Percentiles rank a stretch among this genome's conserved stretches.
Conservation (phyloP, 306 rosid species). For the Boehmeria nivea region DNA sequence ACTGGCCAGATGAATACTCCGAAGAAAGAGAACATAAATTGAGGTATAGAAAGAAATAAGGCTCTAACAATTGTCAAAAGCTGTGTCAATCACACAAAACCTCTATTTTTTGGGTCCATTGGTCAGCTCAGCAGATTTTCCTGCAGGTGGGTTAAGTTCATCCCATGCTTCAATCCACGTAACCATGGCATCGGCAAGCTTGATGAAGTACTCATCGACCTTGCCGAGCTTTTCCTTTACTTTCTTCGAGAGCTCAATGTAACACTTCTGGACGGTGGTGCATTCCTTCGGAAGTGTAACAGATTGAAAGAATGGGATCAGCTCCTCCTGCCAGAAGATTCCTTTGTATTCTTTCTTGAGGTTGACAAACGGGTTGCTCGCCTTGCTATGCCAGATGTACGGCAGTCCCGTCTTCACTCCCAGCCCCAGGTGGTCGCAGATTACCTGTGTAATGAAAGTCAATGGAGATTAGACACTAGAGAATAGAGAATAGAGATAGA, state of each 20-base stretch:
- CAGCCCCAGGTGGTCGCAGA: conserved; percentile 69
- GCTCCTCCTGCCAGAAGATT: conserved; percentile 80
- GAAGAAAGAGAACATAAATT: conserved; percentile 19
- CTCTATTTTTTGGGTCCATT: conserved; percentile 30
- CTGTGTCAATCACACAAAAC: conserved; percentile 10
- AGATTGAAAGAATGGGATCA: conserved; percentile 75
- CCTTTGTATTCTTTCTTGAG: conserved; percentile 86
- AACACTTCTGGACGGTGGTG: conserved; percentile 64
- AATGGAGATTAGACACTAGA: too few relatives aligned
- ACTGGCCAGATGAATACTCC: conserved; percentile 26
- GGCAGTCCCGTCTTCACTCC: conserved; percentile 92
- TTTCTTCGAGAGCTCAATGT: conserved; percentile 71
- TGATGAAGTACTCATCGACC: conserved; percentile 65
- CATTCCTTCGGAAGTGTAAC: conserved; percentile 63
- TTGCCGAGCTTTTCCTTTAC: conserved; percentile 68
- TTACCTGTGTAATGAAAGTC: conserved; percentile 33
- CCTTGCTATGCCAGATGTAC: conserved; percentile 89
- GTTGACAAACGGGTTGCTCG: conserved; percentile 80
- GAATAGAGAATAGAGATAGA: too few relatives aligned
- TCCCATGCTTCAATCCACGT: conserved; percentile 93
- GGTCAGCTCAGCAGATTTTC: conserved; percentile 7
- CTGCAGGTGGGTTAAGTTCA: conserved; percentile 48
- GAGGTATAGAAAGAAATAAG: conserved; percentile 3
- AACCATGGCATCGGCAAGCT: conserved; percentile 75
- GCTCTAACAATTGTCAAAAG: conserved; percentile 18